Evolutionary conservation across 352 stramenopile species (phyloP).

Genomic region (Phytopythium delawarense): DNA sequence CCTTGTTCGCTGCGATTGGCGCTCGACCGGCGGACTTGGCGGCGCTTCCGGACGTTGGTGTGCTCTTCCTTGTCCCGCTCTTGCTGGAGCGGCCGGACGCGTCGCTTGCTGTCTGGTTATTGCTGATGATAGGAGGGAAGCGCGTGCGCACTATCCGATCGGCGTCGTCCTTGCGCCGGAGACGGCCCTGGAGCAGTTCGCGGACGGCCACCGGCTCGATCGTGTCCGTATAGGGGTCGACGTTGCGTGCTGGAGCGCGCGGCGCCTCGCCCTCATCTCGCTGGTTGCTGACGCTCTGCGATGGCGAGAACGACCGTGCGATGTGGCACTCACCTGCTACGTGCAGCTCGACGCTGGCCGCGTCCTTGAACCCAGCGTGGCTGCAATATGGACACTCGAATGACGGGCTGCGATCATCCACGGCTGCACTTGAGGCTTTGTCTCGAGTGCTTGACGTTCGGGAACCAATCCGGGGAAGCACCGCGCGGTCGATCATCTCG

Average conservation of each 20-base stretch:
- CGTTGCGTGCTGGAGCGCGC: neutral
- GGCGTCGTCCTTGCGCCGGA: conserved; percentile 26
- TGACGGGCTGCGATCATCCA: neutral
- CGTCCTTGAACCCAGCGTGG: conserved; percentile 20
- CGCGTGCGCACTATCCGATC: neutral
- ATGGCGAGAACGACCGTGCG: conserved; percentile 27
- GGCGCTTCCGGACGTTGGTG: neutral
- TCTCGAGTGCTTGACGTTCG: neutral
- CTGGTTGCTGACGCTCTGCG: conserved; percentile 11
- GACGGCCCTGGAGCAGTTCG: conserved; percentile 24
- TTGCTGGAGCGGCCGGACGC: neutral
- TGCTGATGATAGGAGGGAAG: neutral
- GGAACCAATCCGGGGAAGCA: neutral
- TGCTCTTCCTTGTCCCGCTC: neutral
- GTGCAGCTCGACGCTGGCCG: conserved; percentile 26
- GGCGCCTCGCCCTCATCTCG: neutral
- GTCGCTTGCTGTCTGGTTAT: neutral
- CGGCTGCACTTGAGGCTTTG: conserved; percentile 2
- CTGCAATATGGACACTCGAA: conserved; percentile 49
- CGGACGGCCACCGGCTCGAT: conserved; percentile 1
- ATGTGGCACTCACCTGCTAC: conserved; percentile 30
- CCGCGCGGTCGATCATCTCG: too few relatives aligned
- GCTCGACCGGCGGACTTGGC: neutral
- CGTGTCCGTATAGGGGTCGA: too few relatives aligned
- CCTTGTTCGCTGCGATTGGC: neutral